phyloP scores from a whole-genome alignment of 1,284 basidiomycete genomes.

The Moniliella sp. region DNA sequence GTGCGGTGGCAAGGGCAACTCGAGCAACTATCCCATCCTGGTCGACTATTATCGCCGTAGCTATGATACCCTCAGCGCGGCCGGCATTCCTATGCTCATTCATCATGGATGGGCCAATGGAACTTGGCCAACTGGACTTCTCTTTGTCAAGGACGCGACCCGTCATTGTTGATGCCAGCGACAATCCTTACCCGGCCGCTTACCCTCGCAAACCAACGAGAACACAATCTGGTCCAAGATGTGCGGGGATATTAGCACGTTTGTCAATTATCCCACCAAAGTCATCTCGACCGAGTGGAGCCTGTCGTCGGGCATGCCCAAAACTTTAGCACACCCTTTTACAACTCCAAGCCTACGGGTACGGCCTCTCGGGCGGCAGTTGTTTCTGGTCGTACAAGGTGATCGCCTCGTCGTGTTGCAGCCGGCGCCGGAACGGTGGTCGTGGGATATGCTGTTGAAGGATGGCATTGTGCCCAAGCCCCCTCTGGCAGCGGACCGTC shows the following conservation, averaged over 20 bases:
- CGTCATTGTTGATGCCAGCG: conserved; percentile 11
- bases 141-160: conserved; percentile 16
- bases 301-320: conserved; percentile 8
- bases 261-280: too few species aligned
- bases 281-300: conserved; percentile 27
- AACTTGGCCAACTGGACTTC: background rate
- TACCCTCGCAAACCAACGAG: background rate
- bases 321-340: conserved; percentile 6
- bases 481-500: too few species aligned
- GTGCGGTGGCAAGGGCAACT: conserved; percentile 4
- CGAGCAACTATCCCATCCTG: background rate
- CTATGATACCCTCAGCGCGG: conserved; percentile 7
- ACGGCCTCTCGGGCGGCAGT: conserved; percentile 23
- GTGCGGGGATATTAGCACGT: too few species aligned
- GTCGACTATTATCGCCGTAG: conserved; percentile 12
- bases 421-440: too few species aligned
- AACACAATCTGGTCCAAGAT: too few species aligned
- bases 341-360: conserved; percentile 18
- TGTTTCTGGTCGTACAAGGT: conserved; percentile 23
- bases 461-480: too few species aligned
- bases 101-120: conserved; percentile 17
- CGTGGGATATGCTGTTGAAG: too few species aligned
- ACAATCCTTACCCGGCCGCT: background rate
- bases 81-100: conserved; percentile 16
- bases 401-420: too few species aligned